phyloP scores from a whole-genome alignment of 768 basidiomycete genomes.

The Tulasnella sp. region DNA sequence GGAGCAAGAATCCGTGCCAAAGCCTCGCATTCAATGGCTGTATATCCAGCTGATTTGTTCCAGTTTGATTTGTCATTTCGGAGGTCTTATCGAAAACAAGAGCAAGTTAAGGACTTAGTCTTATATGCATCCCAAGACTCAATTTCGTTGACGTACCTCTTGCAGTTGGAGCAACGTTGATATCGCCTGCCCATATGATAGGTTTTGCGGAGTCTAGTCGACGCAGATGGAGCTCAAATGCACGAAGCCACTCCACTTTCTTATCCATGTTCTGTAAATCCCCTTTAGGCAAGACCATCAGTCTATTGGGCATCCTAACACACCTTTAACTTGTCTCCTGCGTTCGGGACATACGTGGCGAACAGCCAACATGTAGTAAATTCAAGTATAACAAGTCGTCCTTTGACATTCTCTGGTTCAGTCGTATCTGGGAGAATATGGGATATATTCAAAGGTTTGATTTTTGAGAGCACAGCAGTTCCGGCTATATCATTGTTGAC shows the following conservation, averaged over 20 bases:
- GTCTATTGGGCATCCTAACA: neutral
- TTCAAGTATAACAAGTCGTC: constrained; percentile 72
- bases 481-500: constrained; percentile 41
- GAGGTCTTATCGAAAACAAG: constrained; percentile 37
- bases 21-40: constrained; percentile 63
- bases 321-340: constrained; percentile 65
- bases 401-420: constrained; percentile 47
- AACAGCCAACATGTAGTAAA: constrained; percentile 56
- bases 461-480: constrained; percentile 66
- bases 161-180: constrained; percentile 75
- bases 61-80: constrained; percentile 58
- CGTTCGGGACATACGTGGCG: constrained; percentile 76
- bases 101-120: too few relatives aligned
- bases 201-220: constrained; percentile 65
- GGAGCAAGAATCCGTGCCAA: constrained; percentile 56
- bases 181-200: constrained; percentile 78
- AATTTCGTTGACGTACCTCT: too few relatives aligned
- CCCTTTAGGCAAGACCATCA: neutral
- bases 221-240: constrained; percentile 62
- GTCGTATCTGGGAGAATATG: constrained; percentile 66
- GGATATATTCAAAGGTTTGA: constrained; percentile 51
- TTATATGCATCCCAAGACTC: too few relatives aligned
- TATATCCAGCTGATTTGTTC: constrained; percentile 83
- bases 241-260: constrained; percentile 66
- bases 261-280: constrained; percentile 52